phyloP scores from a whole-genome alignment of 2,329 filamentous ascomycete species.

The Blastomyces parvus region DNA sequence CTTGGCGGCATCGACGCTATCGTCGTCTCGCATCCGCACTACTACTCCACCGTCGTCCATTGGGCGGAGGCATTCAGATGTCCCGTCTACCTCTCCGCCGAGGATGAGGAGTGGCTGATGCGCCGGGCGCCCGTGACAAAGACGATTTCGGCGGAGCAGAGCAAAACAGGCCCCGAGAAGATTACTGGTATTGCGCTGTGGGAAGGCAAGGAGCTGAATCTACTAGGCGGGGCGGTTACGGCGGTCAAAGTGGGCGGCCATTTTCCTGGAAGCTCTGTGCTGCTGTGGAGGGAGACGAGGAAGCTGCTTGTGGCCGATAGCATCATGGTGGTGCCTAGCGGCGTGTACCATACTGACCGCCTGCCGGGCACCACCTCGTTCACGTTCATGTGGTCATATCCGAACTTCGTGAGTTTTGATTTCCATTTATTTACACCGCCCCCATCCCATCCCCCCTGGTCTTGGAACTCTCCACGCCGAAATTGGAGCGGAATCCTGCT shows the following conservation, averaged over 20 bases:
- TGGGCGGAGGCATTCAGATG: conserved; percentile 63
- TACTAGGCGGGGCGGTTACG: conserved; percentile 19
- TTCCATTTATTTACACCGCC: conserved; percentile 16
- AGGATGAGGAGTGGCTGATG: conserved; percentile 58
- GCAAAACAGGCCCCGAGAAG: conserved; percentile 7
- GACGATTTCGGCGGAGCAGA: conserved; percentile 20
- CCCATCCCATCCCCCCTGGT: background rate
- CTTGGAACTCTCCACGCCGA: conserved; percentile 9
- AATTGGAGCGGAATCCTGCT: background rate
- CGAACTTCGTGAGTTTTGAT: conserved; percentile 43
- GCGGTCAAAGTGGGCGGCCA: conserved; percentile 63
- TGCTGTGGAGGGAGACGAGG: conserved; percentile 52
- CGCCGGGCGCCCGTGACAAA: conserved; percentile 33
- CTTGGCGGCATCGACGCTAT: conserved; percentile 62
- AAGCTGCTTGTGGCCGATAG: conserved; percentile 69
- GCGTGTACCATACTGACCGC: conserved; percentile 24
- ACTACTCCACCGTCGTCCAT: conserved; percentile 64
- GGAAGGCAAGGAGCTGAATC: conserved; percentile 30
- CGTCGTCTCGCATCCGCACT: conserved; percentile 71
- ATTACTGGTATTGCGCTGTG: conserved; percentile 23
- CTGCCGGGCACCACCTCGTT: conserved; percentile 44
- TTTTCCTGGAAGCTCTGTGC: conserved; percentile 63
- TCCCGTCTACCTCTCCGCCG: conserved; percentile 56
- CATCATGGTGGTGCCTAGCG: conserved; percentile 56
- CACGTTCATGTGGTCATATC: conserved; percentile 68